Evolutionary conservation across 371 early-diverging fungal species (phyloP).

Genomic region (Choanephora cucurbitarum): DNA sequence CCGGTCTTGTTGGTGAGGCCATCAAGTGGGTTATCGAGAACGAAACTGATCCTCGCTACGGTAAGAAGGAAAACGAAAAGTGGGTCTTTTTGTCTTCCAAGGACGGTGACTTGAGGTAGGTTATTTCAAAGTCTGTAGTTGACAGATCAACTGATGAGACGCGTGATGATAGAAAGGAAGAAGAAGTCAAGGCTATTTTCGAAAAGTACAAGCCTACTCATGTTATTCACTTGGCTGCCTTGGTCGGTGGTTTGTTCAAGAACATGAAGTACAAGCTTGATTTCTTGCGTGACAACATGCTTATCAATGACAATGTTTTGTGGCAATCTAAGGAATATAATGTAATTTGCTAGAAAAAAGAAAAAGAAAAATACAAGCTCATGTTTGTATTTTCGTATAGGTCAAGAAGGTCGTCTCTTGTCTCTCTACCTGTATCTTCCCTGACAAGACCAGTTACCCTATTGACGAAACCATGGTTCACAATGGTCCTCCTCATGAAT

Average conservation of each 20-base stretch:
- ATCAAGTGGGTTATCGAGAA: constrained; percentile 74
- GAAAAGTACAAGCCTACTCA: constrained; percentile 81
- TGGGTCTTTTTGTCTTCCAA: constrained; percentile 80
- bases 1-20: constrained; percentile 84
- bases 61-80: constrained; percentile 65
- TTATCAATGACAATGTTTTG: constrained; percentile 84
- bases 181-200: constrained; percentile 68
- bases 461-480: constrained; percentile 91
- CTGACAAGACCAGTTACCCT: constrained; percentile 85
- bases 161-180: constrained; percentile 67
- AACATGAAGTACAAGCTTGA: constrained; percentile 87
- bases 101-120: constrained; percentile 83
- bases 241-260: constrained; percentile 86
- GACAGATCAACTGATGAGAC: too few species aligned
- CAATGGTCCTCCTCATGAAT: constrained; percentile 83
- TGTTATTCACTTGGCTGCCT: constrained; percentile 85
- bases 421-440: constrained; percentile 88
- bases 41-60: constrained; percentile 58
- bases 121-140: too few species aligned
- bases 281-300: constrained; percentile 78
- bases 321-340: constrained; percentile 64
- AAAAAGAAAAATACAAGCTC: background rate
- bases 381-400: constrained; percentile 23
- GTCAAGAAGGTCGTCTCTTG: constrained; percentile 87
- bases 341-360: constrained; percentile 32